Percentiles rank a stretch among this genome's conserved stretches.
These are phyloP conservation scores for Rhipidocladum racemiflorum DNA, from an alignment of 176 grass and related monocot genomes.

Conservation along the genomic window DNA sequence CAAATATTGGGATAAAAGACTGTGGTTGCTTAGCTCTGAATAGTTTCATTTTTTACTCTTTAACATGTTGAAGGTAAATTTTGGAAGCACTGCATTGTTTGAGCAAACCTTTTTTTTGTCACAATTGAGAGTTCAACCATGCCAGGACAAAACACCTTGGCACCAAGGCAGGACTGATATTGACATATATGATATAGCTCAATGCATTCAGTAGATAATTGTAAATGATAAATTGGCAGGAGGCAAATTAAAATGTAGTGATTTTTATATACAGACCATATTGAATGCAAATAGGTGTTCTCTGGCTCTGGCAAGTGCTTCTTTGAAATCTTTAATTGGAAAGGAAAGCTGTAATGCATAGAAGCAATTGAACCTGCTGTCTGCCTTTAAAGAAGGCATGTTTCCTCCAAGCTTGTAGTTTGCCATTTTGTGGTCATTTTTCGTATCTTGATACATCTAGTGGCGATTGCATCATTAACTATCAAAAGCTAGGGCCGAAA, in stretches of 20 bases:
- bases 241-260: background rate
- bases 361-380: background rate
- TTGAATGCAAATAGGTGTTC: background rate
- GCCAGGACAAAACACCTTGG: background rate
- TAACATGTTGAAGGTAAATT: background rate
- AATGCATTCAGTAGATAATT: background rate
- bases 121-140: background rate
- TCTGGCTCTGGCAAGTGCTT: background rate
- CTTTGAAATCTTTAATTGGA: background rate
- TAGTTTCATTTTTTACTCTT: background rate
- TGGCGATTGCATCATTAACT: background rate
- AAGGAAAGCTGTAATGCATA: background rate
- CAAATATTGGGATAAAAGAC: background rate
- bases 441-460: background rate
- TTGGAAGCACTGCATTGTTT: background rate
- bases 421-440: background rate
- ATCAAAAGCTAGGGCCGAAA: background rate
- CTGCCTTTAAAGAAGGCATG: background rate
- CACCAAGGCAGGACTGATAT: background rate
- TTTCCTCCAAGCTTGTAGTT: background rate
- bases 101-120: background rate
- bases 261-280: background rate
- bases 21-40: background rate
- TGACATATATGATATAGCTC: background rate
- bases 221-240: background rate